phyloP scores from a whole-genome alignment of 495 filamentous ascomycete species.

The Aspergillus incahuasiensis region DNA sequence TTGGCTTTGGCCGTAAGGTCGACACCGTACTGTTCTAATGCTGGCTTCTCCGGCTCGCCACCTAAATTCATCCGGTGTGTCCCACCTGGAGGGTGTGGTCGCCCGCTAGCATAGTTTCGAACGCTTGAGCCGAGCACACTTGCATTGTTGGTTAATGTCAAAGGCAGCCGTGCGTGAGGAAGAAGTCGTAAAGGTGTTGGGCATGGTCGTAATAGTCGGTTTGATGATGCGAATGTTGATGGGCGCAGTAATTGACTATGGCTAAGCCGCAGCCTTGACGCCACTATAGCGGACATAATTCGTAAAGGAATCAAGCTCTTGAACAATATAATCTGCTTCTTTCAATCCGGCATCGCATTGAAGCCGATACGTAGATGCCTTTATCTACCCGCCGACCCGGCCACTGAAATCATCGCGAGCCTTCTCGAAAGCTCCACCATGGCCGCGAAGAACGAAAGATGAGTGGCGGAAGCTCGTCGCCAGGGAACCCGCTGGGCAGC shows the following conservation, averaged over 20 bases:
- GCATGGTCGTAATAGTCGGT: constrained; percentile 19
- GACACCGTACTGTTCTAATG: constrained; percentile 84
- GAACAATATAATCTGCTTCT: not conserved
- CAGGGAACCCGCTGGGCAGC: constrained; percentile 15
- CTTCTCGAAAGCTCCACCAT: constrained; percentile 45
- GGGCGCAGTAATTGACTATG: constrained; percentile 31
- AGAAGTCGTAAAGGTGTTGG: constrained; percentile 19
- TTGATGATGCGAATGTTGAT: constrained; percentile 18
- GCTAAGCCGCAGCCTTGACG: constrained; percentile 32
- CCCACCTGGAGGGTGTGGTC: constrained; percentile 83
- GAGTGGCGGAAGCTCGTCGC: constrained; percentile 30
- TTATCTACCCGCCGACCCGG: constrained; percentile 22
- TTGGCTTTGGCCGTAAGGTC: constrained; percentile 84
- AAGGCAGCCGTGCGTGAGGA: constrained; percentile 17
- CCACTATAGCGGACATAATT: constrained; percentile 24
- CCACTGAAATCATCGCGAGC: constrained; percentile 27
- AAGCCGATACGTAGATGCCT: constrained; percentile 11
- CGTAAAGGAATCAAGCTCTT: not conserved
- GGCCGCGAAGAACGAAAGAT: constrained; percentile 6
- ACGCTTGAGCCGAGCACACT: constrained; percentile 13
- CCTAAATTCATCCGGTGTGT: constrained; percentile 90
- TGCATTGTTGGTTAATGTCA: constrained; percentile 9
- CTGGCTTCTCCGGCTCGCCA: constrained; percentile 72
- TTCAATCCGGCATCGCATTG: not conserved
- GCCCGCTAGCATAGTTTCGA: constrained; percentile 68